These are phyloP conservation scores for Solanum ossicruentum DNA, from an alignment of 257 asterid species.

Conservation along the genomic window DNA sequence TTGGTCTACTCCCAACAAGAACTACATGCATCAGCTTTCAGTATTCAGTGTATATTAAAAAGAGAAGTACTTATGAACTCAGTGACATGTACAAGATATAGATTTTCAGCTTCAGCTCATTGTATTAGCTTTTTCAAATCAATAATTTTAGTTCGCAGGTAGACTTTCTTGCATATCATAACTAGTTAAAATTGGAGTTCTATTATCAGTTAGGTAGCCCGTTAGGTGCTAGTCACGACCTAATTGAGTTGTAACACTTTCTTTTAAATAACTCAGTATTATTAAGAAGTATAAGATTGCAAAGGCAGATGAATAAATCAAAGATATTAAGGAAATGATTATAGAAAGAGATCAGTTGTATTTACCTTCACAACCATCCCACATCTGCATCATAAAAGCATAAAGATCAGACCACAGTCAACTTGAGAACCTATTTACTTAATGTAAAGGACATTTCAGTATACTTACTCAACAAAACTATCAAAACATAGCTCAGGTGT, in stretches of 20 bases:
- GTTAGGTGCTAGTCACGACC: background rate
- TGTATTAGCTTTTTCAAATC: background rate
- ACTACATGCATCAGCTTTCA: background rate
- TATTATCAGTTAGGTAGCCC: background rate
- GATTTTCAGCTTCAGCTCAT: background rate
- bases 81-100: background rate
- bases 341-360: background rate
- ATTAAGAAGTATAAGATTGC: background rate
- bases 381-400: conserved; percentile 36
- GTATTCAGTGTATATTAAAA: background rate
- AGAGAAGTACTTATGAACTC: background rate
- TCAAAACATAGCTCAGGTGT: conserved; percentile 57
- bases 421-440: background rate
- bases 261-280: background rate
- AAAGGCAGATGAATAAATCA: background rate
- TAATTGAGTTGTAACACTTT: background rate
- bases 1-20: background rate
- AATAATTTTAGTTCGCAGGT: background rate
- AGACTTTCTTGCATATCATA: background rate
- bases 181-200: background rate
- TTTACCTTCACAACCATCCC: conserved; percentile 89
- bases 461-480: conserved; percentile 72
- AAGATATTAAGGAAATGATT: background rate
- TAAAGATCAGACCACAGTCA: background rate
- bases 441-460: background rate